Percentiles rank a stretch among this genome's conserved stretches.
phyloP scores from a whole-genome alignment of 2,329 filamentous ascomycete species.

The Magnaporthiopsis rhizophila region DNA sequence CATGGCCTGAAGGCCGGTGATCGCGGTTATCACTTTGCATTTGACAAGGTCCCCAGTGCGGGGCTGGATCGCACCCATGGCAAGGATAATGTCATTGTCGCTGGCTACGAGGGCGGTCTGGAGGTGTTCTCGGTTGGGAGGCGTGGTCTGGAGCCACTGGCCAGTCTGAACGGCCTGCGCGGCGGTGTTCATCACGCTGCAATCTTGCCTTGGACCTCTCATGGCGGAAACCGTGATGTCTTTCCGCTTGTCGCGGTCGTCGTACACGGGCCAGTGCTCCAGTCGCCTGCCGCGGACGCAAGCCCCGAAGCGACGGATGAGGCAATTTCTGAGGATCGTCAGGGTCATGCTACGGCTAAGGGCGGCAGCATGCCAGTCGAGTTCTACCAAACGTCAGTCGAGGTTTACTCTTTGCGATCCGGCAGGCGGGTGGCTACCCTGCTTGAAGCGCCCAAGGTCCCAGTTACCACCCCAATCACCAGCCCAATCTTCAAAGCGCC shows the following conservation, averaged over 20 bases:
- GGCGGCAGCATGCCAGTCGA: slow-evolving; percentile 36
- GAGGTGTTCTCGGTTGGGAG: slow-evolving; percentile 69
- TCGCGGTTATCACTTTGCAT: slow-evolving; percentile 70
- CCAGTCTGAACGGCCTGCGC: slow-evolving; percentile 65
- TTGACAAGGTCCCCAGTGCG: slow-evolving; percentile 59
- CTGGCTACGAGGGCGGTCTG: slow-evolving; percentile 73
- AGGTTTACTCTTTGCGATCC: slow-evolving; percentile 79
- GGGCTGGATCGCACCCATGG: slow-evolving; percentile 27
- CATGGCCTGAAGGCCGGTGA: slow-evolving; percentile 55
- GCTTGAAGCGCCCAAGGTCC: slow-evolving; percentile 58
- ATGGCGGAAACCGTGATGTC: slow-evolving; percentile 40
- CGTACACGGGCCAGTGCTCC: slow-evolving; percentile 66
- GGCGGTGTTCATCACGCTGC: slow-evolving; percentile 78
- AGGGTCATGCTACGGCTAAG: neutral
- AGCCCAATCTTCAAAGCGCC: slow-evolving; percentile 62
- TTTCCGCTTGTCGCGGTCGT: slow-evolving; percentile 73
- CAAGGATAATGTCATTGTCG: slow-evolving; percentile 59
- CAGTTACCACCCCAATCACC: slow-evolving; percentile 48
- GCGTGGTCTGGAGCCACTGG: slow-evolving; percentile 61
- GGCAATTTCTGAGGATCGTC: neutral
- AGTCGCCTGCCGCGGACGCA: slow-evolving; percentile 27
- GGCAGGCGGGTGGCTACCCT: slow-evolving; percentile 64
- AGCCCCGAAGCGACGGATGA: slow-evolving; percentile 7
- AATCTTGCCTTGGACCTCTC: slow-evolving; percentile 62
- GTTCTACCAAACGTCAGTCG: slow-evolving; percentile 78